These are phyloP conservation scores for Solanum clarkiae DNA, from an alignment of 257 asterid species.

Conservation along the genomic window DNA sequence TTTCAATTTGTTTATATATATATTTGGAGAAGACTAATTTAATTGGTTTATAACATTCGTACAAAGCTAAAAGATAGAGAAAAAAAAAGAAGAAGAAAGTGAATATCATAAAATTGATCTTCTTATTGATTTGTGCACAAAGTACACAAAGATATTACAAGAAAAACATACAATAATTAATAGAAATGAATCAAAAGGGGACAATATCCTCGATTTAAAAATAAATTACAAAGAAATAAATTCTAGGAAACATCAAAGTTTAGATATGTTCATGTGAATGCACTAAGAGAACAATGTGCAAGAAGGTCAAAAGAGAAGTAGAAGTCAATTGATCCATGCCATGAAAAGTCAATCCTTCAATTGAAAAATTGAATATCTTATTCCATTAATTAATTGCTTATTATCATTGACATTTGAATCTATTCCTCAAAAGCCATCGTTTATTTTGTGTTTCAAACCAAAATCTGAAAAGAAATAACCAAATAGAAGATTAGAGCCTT, in stretches of 20 bases:
- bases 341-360: background rate
- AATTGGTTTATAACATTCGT: background rate
- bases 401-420: background rate
- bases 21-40: background rate
- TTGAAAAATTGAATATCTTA: background rate
- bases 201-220: background rate
- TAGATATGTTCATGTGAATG: background rate
- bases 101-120: background rate
- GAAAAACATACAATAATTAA: background rate
- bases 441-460: background rate
- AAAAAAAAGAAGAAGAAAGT: background rate
- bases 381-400: background rate
- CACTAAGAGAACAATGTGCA: background rate
- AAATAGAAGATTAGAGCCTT: background rate
- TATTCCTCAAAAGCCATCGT: background rate
- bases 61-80: background rate
- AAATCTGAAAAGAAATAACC: background rate
- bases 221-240: background rate
- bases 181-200: background rate
- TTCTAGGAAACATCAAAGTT: background rate
- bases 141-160: background rate
- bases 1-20: no score
- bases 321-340: slow-evolving; percentile 5
- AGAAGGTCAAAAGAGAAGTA: background rate
- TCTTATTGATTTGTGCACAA: background rate